Evolutionary conservation across 2,329 filamentous ascomycete genomes (phyloP).

Genomic region (Calonectria naviculata): DNA sequence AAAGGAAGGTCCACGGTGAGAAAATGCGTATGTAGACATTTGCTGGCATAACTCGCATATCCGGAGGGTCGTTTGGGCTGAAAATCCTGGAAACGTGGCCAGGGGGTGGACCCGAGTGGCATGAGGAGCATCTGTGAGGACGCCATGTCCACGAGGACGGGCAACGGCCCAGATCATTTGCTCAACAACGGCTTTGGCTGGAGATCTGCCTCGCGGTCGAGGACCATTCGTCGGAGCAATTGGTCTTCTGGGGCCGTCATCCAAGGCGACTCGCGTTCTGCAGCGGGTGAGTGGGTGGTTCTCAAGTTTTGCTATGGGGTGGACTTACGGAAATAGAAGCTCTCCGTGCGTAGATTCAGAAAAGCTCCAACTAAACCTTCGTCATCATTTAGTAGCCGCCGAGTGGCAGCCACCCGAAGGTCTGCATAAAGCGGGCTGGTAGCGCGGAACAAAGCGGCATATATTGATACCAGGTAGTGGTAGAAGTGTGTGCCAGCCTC

Average conservation of each 20-base stretch:
- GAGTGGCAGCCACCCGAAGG: slow-evolving; percentile 35
- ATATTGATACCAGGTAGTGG: slow-evolving; percentile 43
- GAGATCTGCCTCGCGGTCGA: slow-evolving; percentile 39
- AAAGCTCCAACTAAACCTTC: slow-evolving; percentile 37
- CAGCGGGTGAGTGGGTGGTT: slow-evolving; percentile 15
- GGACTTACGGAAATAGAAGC: slow-evolving; percentile 42
- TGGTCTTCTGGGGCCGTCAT: slow-evolving; percentile 42
- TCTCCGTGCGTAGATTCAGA: slow-evolving; percentile 41
- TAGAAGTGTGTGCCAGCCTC: slow-evolving; percentile 43
- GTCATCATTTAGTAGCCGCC: slow-evolving; percentile 37
- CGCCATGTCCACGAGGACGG: slow-evolving; percentile 19
- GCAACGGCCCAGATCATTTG: slow-evolving; percentile 7
- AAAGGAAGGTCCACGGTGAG: slow-evolving; percentile 22
- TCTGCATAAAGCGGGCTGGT: slow-evolving; percentile 43
- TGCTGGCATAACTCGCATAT: slow-evolving; percentile 25
- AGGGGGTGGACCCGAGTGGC: slow-evolving; percentile 24
- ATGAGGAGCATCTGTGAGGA: slow-evolving; percentile 13
- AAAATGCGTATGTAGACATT: slow-evolving; percentile 19
- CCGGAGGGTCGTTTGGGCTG: slow-evolving; percentile 21
- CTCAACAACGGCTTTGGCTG: slow-evolving; percentile 29
- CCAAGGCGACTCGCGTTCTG: slow-evolving; percentile 41
- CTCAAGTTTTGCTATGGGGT: not conserved
- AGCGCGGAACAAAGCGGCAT: slow-evolving; percentile 40
- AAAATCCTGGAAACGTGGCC: slow-evolving; percentile 22
- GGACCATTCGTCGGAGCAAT: slow-evolving; percentile 40